Conservation (phyloP, 108 stramenopile species). For the Asterionellopsis glacialis region DNA sequence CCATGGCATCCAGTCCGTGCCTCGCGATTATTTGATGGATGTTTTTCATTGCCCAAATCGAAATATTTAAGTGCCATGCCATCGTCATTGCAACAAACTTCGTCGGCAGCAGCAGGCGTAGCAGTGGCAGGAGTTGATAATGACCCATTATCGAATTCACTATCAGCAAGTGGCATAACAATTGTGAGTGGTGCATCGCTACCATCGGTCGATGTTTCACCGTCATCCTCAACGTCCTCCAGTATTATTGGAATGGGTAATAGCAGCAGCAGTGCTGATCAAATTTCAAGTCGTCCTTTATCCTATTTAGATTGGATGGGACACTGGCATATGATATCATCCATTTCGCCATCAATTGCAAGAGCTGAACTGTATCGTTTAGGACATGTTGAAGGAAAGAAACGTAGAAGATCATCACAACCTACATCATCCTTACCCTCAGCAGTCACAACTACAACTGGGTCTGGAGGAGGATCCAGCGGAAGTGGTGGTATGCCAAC, state of each 20-base stretch:
- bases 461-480: constrained; percentile 2
- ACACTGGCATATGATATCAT: constrained; percentile 65
- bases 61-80: constrained; percentile 24
- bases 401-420: constrained; percentile 9
- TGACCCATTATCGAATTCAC: constrained; percentile 21
- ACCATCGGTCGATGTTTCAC: constrained; percentile 49
- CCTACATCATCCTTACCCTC: constrained; percentile 8
- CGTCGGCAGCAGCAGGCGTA: not conserved
- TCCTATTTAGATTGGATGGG: constrained; percentile 80
- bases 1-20: constrained; percentile 71
- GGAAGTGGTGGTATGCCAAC: constrained; percentile 21
- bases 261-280: constrained; percentile 6
- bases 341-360: constrained; percentile 51
- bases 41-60: constrained; percentile 52
- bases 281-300: constrained; percentile 30
- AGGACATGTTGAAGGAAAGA: constrained; percentile 41
- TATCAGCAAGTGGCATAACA: constrained; percentile 71
- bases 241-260: constrained; percentile 1
- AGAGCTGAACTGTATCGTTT: constrained; percentile 68
- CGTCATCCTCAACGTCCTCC: not conserved
- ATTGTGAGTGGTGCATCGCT: constrained; percentile 61
- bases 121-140: not conserved
- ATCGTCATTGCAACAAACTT: constrained; percentile 6
- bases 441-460: constrained; percentile 4
- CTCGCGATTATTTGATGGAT: constrained; percentile 39